Evolutionary conservation across 2,329 filamentous ascomycete species (phyloP).

Genomic region (Colletotrichum ledebouriae): DNA sequence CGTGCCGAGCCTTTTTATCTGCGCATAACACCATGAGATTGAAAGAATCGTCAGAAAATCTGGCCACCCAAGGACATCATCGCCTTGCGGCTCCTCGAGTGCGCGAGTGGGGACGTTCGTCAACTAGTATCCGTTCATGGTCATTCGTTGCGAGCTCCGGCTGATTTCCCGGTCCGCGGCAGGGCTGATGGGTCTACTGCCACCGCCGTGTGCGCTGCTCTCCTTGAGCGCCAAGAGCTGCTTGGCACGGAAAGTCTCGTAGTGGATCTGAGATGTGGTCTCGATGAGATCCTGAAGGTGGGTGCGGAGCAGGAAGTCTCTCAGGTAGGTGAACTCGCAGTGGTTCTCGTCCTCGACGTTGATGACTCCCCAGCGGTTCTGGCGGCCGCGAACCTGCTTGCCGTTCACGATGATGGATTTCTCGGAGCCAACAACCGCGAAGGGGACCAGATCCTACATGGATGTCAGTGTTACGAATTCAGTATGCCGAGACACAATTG

Average conservation of each 20-base stretch:
- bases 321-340: constrained; percentile 98
- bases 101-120: constrained; percentile 24
- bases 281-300: constrained; percentile 99
- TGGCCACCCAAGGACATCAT: constrained; percentile 39
- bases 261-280: constrained; percentile 99
- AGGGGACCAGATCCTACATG: constrained; percentile 87
- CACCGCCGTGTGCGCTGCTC: constrained; percentile 86
- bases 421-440: constrained; percentile 97
- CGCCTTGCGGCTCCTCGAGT: constrained; percentile 37
- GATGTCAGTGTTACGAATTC: constrained; percentile 50
- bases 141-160: constrained; percentile 96
- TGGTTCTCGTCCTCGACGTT: constrained; percentile 99
- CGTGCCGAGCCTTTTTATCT: constrained; percentile 40
- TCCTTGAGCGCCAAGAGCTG: constrained; percentile 98
- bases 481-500: neutral
- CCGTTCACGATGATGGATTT: constrained; percentile 98
- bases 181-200: constrained; percentile 94
- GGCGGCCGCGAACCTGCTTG: constrained; percentile 96
- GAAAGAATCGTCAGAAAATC: constrained; percentile 40
- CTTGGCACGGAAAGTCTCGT: constrained; percentile 99
- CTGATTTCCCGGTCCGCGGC: constrained; percentile 95
- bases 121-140: constrained; percentile 96
- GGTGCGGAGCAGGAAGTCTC: constrained; percentile 98
- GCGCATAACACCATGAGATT: constrained; percentile 42
- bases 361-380: constrained; percentile 99